Base-by-base conservation (phyloP, 352 stramenopile species). In the Phytopythium helicoides region DNA sequence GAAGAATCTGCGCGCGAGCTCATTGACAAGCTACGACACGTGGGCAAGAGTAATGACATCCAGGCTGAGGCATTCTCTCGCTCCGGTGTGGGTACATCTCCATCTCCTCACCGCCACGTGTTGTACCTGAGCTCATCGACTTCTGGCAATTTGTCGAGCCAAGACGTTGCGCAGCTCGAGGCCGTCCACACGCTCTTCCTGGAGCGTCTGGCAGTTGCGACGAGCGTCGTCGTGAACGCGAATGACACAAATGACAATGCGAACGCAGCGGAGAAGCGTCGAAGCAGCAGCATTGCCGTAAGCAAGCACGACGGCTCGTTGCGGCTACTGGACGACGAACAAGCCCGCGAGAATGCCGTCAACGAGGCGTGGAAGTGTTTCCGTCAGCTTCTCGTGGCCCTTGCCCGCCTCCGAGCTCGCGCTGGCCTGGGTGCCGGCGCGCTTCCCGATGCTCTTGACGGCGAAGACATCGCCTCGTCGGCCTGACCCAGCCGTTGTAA, bases 311-410 rank as follows among this genome's bases (percentile, higher is more conserved):
- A 66, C 9, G 66, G 45, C 2, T 55, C 62, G 6, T 14, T 71
- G 25, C 47, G 59, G 12, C 51, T 84, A 11, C 62, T 68, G 18
- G 64, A 88, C 16, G 62, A 81, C 15, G 52, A 68, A 1, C 62
- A 81, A 33, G 42, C 62, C 8, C 61, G 60, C 22, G 64, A 70
- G 22, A 57, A 38, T 52, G 51, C 75, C 37, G 76, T 88, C 26
- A 77, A 86, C 38, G 80, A 88, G 61, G 80, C 73, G 41, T 90
- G 80, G 80, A 87, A 81, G 39, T 71, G 77, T 26, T 82, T 93
- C n/a, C 80, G 78, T 1, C 80, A 88, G 50, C 68, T 89, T 36
- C 63, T 91, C 40, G 64, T 82, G 0, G 73, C 67, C n/a, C 89
- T 87, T 36, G 68, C 75, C 14, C 66, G 71, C 16, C 54, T 89